Base-by-base conservation (phyloP, 441 rosid species). In the Daphne laureola region DNA sequence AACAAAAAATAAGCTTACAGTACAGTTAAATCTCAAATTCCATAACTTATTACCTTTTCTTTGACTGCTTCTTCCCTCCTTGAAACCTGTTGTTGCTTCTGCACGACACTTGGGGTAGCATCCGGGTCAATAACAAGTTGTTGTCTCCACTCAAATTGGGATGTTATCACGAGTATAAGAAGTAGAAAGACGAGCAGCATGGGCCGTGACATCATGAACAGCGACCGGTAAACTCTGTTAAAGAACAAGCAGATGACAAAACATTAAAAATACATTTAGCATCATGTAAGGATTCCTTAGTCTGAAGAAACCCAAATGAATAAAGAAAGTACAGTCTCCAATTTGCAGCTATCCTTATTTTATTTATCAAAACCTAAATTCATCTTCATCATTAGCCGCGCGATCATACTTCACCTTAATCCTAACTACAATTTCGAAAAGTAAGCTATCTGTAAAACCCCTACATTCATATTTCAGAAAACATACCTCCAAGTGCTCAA, bases 81-180 rank as follows among this genome's bases (percentile, higher is more conserved):
- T 0, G 83, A 75, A 49, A 73, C 62, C 15, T 69, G 81, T 50
- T 72, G 71, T 49, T 81, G 89, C 70, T 80, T 85, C 44, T 67
- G 80, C 49, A 71, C 55, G 48, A 68, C 42, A 42, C 60, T 67
- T 2, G 84, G 80, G 46, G 71, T 46, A 1, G 70, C 23, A 45
- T 81, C 91, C 42, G 73, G 59, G 59, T 88, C 96, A 15, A 51
- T 69, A 50, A 84, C 76, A 44, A 86, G 81, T 36, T 75, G 89
- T 63, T 85, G 94, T 57, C 82, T 82, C 96, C 96, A 88, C 63
- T 88, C 96, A 51, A 88, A 88, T 50, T 85, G 96, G 27, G 94
- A 85, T 43, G 96, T 86, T 45, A 88, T 79, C 42, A 88, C 75
- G 21, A 85, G 83, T 64, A 81, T 61, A 27, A 88, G 60, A 56